Base-by-base conservation (phyloP, 2,329 filamentous ascomycete species). In the Neofusicoccum umdonicola region DNA sequence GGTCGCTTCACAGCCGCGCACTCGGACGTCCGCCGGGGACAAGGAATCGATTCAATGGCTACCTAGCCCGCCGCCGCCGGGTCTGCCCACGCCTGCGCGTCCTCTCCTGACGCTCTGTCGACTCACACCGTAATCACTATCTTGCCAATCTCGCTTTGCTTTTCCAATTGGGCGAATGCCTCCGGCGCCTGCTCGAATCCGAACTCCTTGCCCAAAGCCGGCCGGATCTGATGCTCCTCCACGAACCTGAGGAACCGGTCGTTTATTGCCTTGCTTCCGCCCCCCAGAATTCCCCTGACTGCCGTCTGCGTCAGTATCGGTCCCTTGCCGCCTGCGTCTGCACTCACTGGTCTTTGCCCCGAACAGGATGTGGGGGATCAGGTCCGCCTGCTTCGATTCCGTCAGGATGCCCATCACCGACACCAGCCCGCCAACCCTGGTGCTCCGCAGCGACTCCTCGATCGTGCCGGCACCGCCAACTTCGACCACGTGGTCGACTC, bases 361-460 rank as follows among this genome's bases (percentile, higher is more conserved):
- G 48, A 68, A 68, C 6, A 71, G 35, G 4, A 71, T 35, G 15
- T 35, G 42, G 0, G 69, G 68, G 0, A 72, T 34, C 1, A 72
- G 45, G 1, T 69, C 67, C 3, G 51, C 60, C 2, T 66, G 47
- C 7, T 19, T 65, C 47, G 42, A 31, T 19, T 69, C 56, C 51
- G 51, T 66, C n/a, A 79, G 64, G 47, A 79, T 82, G 0, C 83
- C 83, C 50, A 84, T 79, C 11, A 80, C 70, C 52, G 77, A 74
- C 45, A 85, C 78, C 31, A 80, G 67, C 0, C 83, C 84, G 1
- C 82, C 83, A 37, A 73, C 75, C 0, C 78, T 76, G 3, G 82
- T 75, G 17, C 77, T 77, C 9, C 79, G 73, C 39, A 85, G 72
- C 60, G 80, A 82, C 70, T 84, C 80, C 31, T 71, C 65, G 15